Percentiles rank a stretch among this genome's conserved stretches.
These are phyloP conservation scores for Lactarius hatsudake DNA, from an alignment of 768 basidiomycete species.

Conservation along the genomic window DNA sequence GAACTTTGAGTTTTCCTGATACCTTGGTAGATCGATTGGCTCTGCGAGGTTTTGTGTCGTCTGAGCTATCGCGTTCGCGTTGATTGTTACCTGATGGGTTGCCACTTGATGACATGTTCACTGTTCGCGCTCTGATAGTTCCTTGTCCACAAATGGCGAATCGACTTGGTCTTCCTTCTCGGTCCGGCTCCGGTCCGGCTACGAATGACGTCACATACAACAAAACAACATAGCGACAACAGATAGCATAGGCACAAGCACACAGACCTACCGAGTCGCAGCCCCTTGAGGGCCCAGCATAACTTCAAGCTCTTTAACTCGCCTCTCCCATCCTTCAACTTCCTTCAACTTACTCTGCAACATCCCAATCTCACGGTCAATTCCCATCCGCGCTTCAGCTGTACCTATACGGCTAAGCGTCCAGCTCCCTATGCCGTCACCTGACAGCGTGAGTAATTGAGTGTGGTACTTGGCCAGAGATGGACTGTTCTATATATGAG, in stretches of 20 bases:
- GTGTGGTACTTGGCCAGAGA: slow-evolving; percentile 88
- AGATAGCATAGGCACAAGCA: background rate
- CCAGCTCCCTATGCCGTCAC: slow-evolving; percentile 71
- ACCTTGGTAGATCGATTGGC: slow-evolving; percentile 80
- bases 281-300: slow-evolving; percentile 40
- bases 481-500: slow-evolving; percentile 48
- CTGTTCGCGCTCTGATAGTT: background rate
- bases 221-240: background rate
- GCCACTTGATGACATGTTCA: slow-evolving; percentile 6
- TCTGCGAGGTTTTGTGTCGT: slow-evolving; percentile 59
- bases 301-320: slow-evolving; percentile 61
- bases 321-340: slow-evolving; percentile 68
- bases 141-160: background rate
- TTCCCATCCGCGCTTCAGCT: slow-evolving; percentile 67
- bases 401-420: slow-evolving; percentile 68
- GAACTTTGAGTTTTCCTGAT: slow-evolving; percentile 82
- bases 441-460: slow-evolving; percentile 74
- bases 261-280: background rate
- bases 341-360: slow-evolving; percentile 67
- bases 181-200: background rate
- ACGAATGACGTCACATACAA: background rate
- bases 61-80: slow-evolving; percentile 11
- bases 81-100: slow-evolving; percentile 5
- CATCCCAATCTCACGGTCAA: slow-evolving; percentile 68
- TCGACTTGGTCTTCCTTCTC: background rate